Evolutionary conservation across 805 yeast genomes (phyloP).

Genomic region (Alloascoidea hylecoeti): DNA sequence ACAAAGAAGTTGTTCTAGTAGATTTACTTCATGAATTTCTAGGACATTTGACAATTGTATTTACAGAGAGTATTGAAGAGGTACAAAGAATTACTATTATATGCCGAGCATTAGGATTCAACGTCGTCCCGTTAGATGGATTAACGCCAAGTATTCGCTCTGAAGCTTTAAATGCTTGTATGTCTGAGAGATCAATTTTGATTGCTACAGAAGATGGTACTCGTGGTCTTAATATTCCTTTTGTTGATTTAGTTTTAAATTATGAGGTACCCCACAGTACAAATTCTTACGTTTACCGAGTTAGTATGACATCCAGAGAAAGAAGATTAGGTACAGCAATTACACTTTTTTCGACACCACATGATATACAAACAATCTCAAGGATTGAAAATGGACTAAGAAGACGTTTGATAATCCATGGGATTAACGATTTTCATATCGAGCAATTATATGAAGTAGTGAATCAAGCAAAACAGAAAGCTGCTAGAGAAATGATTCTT

Average conservation of each 20-base stretch:
- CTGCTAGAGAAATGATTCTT: constrained; percentile 69
- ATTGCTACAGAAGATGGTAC: constrained; percentile 97
- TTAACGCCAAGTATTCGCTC: constrained; percentile 71
- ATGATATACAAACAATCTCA: constrained; percentile 78
- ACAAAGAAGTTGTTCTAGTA: constrained; percentile 78
- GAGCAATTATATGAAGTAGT: constrained; percentile 72
- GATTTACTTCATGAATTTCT: constrained; percentile 67
- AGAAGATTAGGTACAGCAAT: constrained; percentile 82
- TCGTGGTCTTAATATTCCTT: constrained; percentile 98
- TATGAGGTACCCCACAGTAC: constrained; percentile 91
- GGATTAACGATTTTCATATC: constrained; percentile 64
- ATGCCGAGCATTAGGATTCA: constrained; percentile 69
- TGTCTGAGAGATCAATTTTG: constrained; percentile 62
- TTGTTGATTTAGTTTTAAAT: constrained; percentile 87
- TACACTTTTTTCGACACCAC: constrained; percentile 85
- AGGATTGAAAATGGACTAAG: constrained; percentile 79
- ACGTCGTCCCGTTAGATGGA: constrained; percentile 90
- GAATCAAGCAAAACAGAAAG: constrained; percentile 83
- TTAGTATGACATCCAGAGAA: constrained; percentile 93
- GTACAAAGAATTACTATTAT: constrained; percentile 81
- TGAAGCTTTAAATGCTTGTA: constrained; percentile 70
- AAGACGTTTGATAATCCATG: constrained; percentile 73
- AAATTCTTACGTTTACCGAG: constrained; percentile 86
- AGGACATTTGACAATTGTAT: constrained; percentile 81
- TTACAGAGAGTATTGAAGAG: constrained; percentile 91